Percentiles rank a stretch among this genome's conserved stretches.
phyloP scores from a whole-genome alignment of 1,139 yeast genomes.

The Pichia sp. region DNA sequence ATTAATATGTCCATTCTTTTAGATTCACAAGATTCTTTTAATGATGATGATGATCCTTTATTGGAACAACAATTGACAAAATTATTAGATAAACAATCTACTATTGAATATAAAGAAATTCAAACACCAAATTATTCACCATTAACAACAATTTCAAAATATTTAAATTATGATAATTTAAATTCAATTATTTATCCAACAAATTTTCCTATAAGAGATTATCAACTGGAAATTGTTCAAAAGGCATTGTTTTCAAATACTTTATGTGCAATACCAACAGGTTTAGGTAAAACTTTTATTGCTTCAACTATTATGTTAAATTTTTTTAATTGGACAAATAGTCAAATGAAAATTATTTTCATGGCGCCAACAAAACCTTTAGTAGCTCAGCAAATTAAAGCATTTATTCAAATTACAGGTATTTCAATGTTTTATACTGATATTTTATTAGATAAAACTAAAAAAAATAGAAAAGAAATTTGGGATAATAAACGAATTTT shows the following conservation, averaged over 20 bases:
- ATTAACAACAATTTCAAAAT: slow-evolving; percentile 32
- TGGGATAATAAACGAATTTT: slow-evolving; percentile 78
- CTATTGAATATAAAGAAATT: slow-evolving; percentile 22
- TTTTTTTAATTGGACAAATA: slow-evolving; percentile 75
- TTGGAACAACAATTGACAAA: no score
- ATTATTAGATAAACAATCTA: neutral
- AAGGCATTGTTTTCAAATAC: slow-evolving; percentile 68
- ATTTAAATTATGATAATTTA: slow-evolving; percentile 34
- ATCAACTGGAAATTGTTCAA: slow-evolving; percentile 75
- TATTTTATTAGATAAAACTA: slow-evolving; percentile 66
- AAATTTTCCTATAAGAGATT: slow-evolving; percentile 76
- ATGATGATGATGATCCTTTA: no score
- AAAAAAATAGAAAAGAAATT: slow-evolving; percentile 58
- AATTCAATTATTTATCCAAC: slow-evolving; percentile 72
- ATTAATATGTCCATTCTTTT: no score
- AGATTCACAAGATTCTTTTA: no score
- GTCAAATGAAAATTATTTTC: slow-evolving; percentile 66
- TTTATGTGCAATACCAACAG: slow-evolving; percentile 92
- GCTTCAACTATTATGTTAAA: slow-evolving; percentile 93
- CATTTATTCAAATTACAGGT: slow-evolving; percentile 85
- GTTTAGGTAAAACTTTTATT: slow-evolving; percentile 93
- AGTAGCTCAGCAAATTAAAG: slow-evolving; percentile 96
- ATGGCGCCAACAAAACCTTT: slow-evolving; percentile 97
- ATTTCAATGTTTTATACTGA: slow-evolving; percentile 72
- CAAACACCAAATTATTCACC: slow-evolving; percentile 33